phyloP scores from a whole-genome alignment of 805 yeast species.

The Sugiyamaella boreocaroliniensis region DNA sequence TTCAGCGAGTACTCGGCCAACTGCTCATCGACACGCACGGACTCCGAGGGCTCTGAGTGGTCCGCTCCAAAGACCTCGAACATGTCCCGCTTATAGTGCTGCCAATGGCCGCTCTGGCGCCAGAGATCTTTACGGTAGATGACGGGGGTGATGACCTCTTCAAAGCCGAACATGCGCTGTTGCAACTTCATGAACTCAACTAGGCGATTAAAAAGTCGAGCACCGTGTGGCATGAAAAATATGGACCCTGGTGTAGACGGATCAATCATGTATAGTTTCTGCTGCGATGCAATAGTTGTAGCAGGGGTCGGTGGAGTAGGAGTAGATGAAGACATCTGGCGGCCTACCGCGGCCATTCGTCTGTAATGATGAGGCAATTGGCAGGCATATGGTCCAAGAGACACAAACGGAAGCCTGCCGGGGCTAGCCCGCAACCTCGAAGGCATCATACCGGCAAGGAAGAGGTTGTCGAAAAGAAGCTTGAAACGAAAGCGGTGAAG shows the following conservation, averaged over 20 bases:
- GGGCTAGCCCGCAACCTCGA: too few species aligned
- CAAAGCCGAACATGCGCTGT: conserved; percentile 72
- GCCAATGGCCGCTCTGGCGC: conserved; percentile 95
- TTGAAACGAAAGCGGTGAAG: too few species aligned
- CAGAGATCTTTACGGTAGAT: conserved; percentile 77
- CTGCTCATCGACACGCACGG: conserved; percentile 32
- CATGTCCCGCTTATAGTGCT: conserved; percentile 90
- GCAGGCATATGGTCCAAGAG: too few species aligned
- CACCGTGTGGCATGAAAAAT: conserved; percentile 89
- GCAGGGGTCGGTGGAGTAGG: background rate
- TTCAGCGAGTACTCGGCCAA: conserved; percentile 65
- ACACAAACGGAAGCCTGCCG: too few species aligned
- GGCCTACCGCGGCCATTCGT: too few species aligned
- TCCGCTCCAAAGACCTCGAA: conserved; percentile 64
- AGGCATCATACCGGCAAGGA: too few species aligned
- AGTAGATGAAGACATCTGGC: too few species aligned
- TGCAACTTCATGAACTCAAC: conserved; percentile 79
- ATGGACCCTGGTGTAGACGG: conserved; percentile 84
- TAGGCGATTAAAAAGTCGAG: conserved; percentile 74
- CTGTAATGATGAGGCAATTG: too few species aligned
- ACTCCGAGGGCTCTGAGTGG: conserved; percentile 27
- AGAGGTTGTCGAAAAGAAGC: too few species aligned
- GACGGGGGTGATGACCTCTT: conserved; percentile 89
- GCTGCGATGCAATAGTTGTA: conserved; percentile 49
- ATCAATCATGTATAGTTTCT: conserved; percentile 72